Conservation (phyloP, 2,329 filamentous ascomycete genomes). For the Monosporascus sp. region DNA sequence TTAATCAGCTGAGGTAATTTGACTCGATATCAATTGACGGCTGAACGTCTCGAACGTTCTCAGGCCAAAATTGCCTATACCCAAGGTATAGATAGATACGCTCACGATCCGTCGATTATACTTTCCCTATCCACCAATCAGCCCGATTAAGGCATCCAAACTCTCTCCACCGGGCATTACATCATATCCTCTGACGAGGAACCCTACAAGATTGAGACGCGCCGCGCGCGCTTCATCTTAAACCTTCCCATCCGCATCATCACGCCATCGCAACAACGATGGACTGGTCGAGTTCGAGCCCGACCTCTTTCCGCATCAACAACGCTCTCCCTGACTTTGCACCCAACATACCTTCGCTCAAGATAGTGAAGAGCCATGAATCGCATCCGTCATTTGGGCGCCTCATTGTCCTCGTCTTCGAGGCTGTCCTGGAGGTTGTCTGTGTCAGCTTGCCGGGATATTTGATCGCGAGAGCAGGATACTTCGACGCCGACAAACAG, state of each 20-base stretch:
- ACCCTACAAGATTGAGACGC: no score
- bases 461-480: conserved; percentile 80
- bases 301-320: conserved; percentile 40
- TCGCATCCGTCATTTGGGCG: conserved; percentile 62
- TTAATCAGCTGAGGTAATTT: no score
- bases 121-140: no score
- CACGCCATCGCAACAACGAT: conserved; percentile 15
- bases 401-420: conserved; percentile 79
- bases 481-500: conserved; percentile 93
- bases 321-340: conserved; percentile 17
- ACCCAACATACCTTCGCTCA: conserved; percentile 33
- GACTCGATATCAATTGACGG: no score
- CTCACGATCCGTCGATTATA: no score
- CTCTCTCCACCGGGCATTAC: background rate
- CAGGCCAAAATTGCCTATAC: no score
- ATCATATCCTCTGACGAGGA: background rate
- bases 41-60: no score
- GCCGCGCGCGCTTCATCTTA: background rate
- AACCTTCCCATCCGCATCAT: background rate
- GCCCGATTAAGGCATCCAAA: no score
- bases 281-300: conserved; percentile 30
- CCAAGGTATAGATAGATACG: no score
- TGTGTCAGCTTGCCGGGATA: conserved; percentile 94
- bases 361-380: conserved; percentile 37
- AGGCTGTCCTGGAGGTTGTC: conserved; percentile 55